Percentiles rank a stretch among this genome's conserved stretches.
phyloP scores from a whole-genome alignment of 139 green algal species.

The Parachlorella kessleri region DNA sequence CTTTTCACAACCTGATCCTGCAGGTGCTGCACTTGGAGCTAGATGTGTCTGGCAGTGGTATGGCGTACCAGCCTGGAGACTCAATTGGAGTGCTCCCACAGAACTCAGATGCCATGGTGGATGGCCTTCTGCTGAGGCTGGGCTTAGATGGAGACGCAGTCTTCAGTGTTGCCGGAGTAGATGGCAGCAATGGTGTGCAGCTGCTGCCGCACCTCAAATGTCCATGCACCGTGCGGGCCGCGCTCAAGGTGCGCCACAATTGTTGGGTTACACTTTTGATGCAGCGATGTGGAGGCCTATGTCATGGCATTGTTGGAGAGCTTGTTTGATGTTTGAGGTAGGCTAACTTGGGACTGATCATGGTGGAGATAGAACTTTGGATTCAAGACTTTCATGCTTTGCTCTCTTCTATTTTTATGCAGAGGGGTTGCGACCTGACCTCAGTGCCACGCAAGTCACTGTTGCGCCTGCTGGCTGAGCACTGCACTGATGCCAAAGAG shows the following conservation, averaged over 20 bases:
- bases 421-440: slow-evolving; percentile 73
- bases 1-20: too few species aligned
- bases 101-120: slow-evolving; percentile 72
- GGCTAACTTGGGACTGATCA: too few species aligned
- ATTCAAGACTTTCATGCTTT: too few species aligned
- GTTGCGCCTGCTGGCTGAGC: slow-evolving; percentile 86
- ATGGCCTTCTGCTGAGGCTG: slow-evolving; percentile 58
- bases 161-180: slow-evolving; percentile 57
- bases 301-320: too few species aligned
- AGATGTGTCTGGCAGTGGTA: slow-evolving; percentile 67
- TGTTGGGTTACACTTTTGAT: too few species aligned
- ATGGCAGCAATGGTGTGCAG: not conserved
- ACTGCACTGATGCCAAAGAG: slow-evolving; percentile 72
- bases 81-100: slow-evolving; percentile 82
- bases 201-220: slow-evolving; percentile 71
- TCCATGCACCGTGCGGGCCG: slow-evolving; percentile 78
- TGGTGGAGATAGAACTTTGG: too few species aligned
- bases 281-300: too few species aligned
- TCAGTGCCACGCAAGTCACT: slow-evolving; percentile 76
- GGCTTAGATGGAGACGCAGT: slow-evolving; percentile 42
- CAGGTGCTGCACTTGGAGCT: slow-evolving; percentile 90
- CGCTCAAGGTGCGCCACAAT: slow-evolving; percentile 52
- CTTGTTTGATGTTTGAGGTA: too few species aligned
- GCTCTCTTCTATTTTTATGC: too few species aligned
- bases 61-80: slow-evolving; percentile 83